Percentiles rank a stretch among this genome's conserved stretches.
These are phyloP conservation scores for Vigna nakashimae DNA, from an alignment of 306 rosid species.

Conservation along the genomic window DNA sequence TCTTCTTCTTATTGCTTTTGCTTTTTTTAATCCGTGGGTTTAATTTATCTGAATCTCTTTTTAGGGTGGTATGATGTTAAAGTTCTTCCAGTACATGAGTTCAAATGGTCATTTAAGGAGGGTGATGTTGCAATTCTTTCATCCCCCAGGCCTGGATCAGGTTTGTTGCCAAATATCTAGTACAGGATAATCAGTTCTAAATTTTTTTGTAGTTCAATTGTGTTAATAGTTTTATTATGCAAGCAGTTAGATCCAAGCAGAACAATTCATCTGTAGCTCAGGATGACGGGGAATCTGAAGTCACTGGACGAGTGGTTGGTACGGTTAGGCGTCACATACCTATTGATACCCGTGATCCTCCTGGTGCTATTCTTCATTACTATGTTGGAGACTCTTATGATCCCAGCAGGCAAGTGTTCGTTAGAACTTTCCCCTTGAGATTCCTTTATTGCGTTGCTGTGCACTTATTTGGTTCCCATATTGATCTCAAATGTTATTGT, in stretches of 20 bases:
- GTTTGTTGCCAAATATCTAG: slow-evolving; percentile 54
- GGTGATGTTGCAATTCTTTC: slow-evolving; percentile 99
- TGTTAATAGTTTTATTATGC: slow-evolving; percentile 44
- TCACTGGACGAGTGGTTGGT: slow-evolving; percentile 89
- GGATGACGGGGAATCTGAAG: slow-evolving; percentile 76
- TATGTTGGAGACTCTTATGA: slow-evolving; percentile 92
- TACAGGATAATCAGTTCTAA: neutral
- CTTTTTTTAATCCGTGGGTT: slow-evolving; percentile 33
- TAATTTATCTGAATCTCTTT: slow-evolving; percentile 36
- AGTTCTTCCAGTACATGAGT: slow-evolving; percentile 85
- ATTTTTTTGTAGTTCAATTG: neutral
- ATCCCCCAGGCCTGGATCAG: slow-evolving; percentile 92
- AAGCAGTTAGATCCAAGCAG: slow-evolving; percentile 77
- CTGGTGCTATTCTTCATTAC: slow-evolving; percentile 93
- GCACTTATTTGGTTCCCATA: slow-evolving; percentile 14
- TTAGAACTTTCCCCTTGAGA: slow-evolving; percentile 33
- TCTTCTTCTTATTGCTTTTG: neutral
- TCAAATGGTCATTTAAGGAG: slow-evolving; percentile 98
- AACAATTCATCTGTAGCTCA: slow-evolving; percentile 60
- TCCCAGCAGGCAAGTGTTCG: slow-evolving; percentile 60
- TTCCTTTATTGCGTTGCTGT: neutral
- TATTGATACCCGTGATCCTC: slow-evolving; percentile 91
- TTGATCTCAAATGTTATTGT: slow-evolving; percentile 19
- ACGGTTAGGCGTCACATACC: slow-evolving; percentile 92
- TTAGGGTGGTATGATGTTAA: slow-evolving; percentile 97